Evolutionary conservation across 2,329 filamentous ascomycete species (phyloP), one percentile per base, ranked within the genome.

Genomic region (Fusarium fujikuroi): DNA sequence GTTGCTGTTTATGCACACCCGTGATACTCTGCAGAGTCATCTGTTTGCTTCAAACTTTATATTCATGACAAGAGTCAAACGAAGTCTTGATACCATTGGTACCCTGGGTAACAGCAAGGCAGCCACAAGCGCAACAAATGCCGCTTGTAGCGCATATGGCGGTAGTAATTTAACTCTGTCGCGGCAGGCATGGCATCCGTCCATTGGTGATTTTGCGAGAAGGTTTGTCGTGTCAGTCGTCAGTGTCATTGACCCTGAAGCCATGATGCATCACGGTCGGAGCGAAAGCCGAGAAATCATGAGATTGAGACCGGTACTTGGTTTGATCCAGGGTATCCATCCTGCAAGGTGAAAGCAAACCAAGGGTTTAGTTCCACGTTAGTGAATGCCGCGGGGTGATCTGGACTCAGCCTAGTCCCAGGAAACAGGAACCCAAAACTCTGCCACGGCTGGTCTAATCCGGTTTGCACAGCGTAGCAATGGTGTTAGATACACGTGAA

Each of bases 371-470:
- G 62, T 65, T 30, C 67, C 68, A 60, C 58, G 52, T 60, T 70
- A 63, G 72, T 63, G 37, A 30, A 54, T 74, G 66, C 73, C 73
- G 70, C 73, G 73, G 72, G 59, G 50, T 39, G 47, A 58, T 65
- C 70, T 74, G 23, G 39, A 63, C 73, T 60, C 28, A 56, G 72
- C 43, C 46, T 74, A 69, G 73, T 46, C 59, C 60, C 30, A 37
- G 47, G 50, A 43, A 49, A 54, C 46, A 58, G 52, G 43, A 49
- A 53, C 39, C 52, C 53, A 40, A 58, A 46, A 60, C 25, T 57
- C 53, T 61, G 70, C 71, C 71, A 58, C 34, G 57, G 63, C 42
- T 60, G 56, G 40, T 43, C 53, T 37, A 21, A 66, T 66, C 56
- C 36, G 49, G 58, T 34, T 54, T 12, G 23, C n/a, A 32, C 23